Percentiles rank a stretch among this genome's conserved stretches.
phyloP scores from a whole-genome alignment of 140 eudicot species.

The Cichorium intybus region DNA sequence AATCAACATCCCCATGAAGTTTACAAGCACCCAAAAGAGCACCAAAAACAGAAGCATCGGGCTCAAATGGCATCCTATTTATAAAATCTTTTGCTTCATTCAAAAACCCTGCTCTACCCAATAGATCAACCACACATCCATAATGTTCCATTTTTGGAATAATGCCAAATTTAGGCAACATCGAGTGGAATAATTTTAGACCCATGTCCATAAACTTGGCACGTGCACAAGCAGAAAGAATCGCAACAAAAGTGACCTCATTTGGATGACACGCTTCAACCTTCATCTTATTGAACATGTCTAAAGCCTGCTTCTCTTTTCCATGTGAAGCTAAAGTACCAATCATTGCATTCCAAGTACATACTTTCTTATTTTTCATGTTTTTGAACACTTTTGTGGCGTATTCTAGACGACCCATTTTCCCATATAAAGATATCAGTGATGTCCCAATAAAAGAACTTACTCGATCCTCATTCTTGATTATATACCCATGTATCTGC shows the following conservation, averaged over 20 bases:
- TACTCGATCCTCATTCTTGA: slow-evolving; percentile 47
- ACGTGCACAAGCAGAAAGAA: slow-evolving; percentile 77
- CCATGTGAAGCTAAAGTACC: slow-evolving; percentile 58
- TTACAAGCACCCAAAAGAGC: slow-evolving; percentile 89
- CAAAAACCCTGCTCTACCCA: slow-evolving; percentile 73
- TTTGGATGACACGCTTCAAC: slow-evolving; percentile 39
- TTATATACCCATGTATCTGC: slow-evolving; percentile 59
- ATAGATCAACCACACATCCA: slow-evolving; percentile 85
- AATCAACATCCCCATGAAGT: slow-evolving; percentile 65
- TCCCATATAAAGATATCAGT: slow-evolving; percentile 59
- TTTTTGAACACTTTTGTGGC: slow-evolving; percentile 41
- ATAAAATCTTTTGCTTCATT: slow-evolving; percentile 63
- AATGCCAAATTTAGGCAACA: slow-evolving; percentile 40
- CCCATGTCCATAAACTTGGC: slow-evolving; percentile 57
- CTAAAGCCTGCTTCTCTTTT: slow-evolving; percentile 52
- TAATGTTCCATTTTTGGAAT: slow-evolving; percentile 79
- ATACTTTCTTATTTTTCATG: slow-evolving; percentile 41
- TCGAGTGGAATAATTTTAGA: slow-evolving; percentile 52
- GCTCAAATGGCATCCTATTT: slow-evolving; percentile 65
- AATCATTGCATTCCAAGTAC: slow-evolving; percentile 76
- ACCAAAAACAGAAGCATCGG: slow-evolving; percentile 77
- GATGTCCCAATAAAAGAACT: slow-evolving; percentile 57
- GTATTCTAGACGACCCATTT: slow-evolving; percentile 45
- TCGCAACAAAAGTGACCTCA: slow-evolving; percentile 62
- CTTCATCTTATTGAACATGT: slow-evolving; percentile 55